phyloP scores from a whole-genome alignment of 345 rosid genomes.

The Pistacia integerrima region DNA sequence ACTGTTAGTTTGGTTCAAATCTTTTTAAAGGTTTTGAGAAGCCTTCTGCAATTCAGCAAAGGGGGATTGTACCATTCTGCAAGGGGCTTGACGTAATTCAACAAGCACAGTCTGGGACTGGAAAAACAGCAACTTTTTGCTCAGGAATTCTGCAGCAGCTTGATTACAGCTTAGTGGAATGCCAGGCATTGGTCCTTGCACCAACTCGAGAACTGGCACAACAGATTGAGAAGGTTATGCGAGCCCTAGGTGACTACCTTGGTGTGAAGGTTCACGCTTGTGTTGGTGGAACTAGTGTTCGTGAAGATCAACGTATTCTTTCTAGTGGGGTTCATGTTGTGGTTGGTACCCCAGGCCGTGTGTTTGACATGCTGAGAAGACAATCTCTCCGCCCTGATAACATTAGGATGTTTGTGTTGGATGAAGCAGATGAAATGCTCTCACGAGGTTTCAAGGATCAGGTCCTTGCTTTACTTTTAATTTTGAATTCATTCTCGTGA shows the following conservation, averaged over 20 bases:
- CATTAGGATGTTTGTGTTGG: constrained; percentile 74
- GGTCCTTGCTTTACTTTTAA: constrained; percentile 32
- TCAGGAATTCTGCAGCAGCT: constrained; percentile 80
- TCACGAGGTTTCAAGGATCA: constrained; percentile 89
- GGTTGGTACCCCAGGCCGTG: constrained; percentile 86
- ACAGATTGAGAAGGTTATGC: constrained; percentile 85
- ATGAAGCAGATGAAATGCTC: constrained; percentile 87
- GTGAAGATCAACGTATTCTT: constrained; percentile 80
- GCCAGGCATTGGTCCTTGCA: constrained; percentile 76
- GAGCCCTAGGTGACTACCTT: constrained; percentile 80
- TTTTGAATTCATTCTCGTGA: neutral
- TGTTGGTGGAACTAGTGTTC: constrained; percentile 86
- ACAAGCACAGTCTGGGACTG: constrained; percentile 83
- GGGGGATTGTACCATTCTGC: constrained; percentile 79
- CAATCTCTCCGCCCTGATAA: constrained; percentile 71
- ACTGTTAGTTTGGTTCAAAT: constrained; percentile 8
- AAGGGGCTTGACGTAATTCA: constrained; percentile 82
- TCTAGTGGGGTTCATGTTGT: constrained; percentile 79
- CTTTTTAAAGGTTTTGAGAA: constrained; percentile 61
- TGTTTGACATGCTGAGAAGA: constrained; percentile 79
- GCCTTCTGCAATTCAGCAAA: constrained; percentile 89
- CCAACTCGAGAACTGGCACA: constrained; percentile 83
- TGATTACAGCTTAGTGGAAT: constrained; percentile 60
- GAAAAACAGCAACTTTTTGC: constrained; percentile 79
- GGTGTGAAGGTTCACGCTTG: constrained; percentile 87